Percentiles rank a stretch among this genome's conserved stretches.
Conservation (phyloP, 495 filamentous ascomycete genomes). For the Cladorrhinum samala region DNA sequence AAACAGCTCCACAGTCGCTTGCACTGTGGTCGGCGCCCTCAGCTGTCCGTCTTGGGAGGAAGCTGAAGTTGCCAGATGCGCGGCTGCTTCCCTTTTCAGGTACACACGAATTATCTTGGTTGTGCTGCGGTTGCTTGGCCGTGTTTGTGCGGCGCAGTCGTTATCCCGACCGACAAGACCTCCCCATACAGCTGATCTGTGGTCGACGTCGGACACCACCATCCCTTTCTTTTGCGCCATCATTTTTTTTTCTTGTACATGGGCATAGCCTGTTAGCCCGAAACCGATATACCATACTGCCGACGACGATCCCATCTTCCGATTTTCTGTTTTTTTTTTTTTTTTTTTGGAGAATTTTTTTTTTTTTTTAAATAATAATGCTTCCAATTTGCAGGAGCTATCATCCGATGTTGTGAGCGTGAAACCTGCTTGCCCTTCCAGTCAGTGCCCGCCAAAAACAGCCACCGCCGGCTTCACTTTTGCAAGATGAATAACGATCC, state of each 20-base stretch:
- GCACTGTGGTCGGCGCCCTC: conserved; percentile 6
- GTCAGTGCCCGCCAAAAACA: no score
- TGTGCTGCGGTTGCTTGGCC: background rate
- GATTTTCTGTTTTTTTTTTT: background rate
- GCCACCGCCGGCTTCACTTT: background rate
- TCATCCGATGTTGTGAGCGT: background rate
- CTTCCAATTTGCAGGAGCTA: background rate
- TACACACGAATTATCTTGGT: no score
- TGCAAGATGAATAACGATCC: conserved; percentile 22
- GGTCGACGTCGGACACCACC: no score
- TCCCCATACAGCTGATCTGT: no score
- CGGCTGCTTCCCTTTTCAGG: no score
- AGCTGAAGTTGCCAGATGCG: no score
- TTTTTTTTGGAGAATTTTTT: background rate
- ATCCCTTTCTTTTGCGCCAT: no score
- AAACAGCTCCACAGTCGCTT: background rate
- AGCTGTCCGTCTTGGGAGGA: conserved; percentile 12
- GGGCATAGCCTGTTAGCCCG: no score
- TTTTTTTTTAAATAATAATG: background rate
- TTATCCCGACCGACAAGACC: background rate
- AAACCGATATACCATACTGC: no score
- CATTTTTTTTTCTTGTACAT: no score
- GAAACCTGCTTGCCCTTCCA: background rate
- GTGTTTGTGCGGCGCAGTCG: background rate
- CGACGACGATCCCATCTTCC: no score